Percentiles rank a stretch among this genome's conserved stretches.
These are phyloP conservation scores for Silene conica DNA, from an alignment of 148 eudicot species.

Conservation along the genomic window DNA sequence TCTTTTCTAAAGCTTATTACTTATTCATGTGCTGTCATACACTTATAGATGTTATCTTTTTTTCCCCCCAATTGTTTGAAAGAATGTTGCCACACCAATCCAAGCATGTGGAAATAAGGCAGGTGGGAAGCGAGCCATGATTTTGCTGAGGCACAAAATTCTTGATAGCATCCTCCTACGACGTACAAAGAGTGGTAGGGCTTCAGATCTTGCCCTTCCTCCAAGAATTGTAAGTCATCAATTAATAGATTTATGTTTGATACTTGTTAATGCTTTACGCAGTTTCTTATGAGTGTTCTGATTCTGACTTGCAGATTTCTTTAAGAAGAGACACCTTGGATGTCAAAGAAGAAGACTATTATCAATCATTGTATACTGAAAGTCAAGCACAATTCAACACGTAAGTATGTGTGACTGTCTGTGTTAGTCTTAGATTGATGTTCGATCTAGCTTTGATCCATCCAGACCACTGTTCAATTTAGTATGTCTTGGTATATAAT, in stretches of 20 bases:
- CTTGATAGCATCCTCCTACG: constrained; percentile 66
- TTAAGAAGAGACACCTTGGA: constrained; percentile 77
- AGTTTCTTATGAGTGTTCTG: constrained; percentile 5
- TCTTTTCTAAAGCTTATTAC: not conserved
- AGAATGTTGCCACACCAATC: constrained; percentile 74
- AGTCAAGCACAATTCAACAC: constrained; percentile 81
- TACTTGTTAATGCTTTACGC: not conserved
- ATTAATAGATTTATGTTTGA: not conserved
- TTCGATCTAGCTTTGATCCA: not conserved
- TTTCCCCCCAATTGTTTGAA: not conserved
- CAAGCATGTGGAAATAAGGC: constrained; percentile 43
- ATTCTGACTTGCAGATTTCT: constrained; percentile 39
- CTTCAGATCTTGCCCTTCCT: constrained; percentile 95
- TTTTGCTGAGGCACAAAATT: constrained; percentile 72
- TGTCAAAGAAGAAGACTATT: constrained; percentile 80
- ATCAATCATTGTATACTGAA: constrained; percentile 71
- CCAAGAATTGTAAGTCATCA: constrained; percentile 67
- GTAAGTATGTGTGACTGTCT: constrained; percentile 26
- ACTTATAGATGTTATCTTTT: constrained; percentile 5
- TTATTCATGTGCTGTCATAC: not conserved
- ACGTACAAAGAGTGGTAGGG: constrained; percentile 88
- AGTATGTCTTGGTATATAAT: not conserved
- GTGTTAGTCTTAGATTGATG: not conserved
- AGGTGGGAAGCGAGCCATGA: constrained; percentile 65
- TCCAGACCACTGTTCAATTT: not conserved